Evolutionary conservation across 192 early-diverging fungal species (phyloP).

Genomic region (Geranomyces variabilis): DNA sequence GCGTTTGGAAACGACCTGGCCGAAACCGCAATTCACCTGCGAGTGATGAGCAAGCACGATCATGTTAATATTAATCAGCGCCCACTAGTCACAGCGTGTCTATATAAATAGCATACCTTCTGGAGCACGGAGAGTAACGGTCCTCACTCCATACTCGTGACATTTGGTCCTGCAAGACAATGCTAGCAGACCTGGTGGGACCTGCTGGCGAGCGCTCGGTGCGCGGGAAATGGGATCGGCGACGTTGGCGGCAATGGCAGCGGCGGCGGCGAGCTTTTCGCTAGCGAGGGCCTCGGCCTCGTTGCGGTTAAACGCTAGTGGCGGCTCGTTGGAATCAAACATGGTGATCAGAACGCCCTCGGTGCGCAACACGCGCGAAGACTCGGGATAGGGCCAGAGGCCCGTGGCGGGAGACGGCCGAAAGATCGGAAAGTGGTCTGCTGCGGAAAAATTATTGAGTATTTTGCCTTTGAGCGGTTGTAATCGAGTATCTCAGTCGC

Average conservation of each 20-base stretch:
- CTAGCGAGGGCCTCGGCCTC: not conserved
- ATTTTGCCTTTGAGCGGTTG: too few relatives aligned
- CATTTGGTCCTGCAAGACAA: slow-evolving; percentile 6
- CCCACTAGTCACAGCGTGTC: not conserved
- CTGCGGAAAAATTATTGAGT: not conserved
- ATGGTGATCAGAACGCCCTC: slow-evolving; percentile 20
- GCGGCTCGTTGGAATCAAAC: slow-evolving; percentile 20
- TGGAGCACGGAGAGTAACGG: slow-evolving; percentile 21
- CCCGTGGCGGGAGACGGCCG: slow-evolving; percentile 13
- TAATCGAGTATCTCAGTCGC: not conserved
- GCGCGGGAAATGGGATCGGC: not conserved
- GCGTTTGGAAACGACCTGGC: slow-evolving; percentile 7
- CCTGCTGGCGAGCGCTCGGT: not conserved
- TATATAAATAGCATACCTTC: not conserved
- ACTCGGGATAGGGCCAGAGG: slow-evolving; percentile 25
- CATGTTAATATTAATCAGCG: not conserved
- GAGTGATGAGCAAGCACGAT: not conserved
- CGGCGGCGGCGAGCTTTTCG: not conserved
- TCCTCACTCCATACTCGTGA: slow-evolving; percentile 24
- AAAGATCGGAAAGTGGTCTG: slow-evolving; percentile 14
- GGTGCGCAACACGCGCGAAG: slow-evolving; percentile 3
- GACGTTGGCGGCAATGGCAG: not conserved
- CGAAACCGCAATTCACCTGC: slow-evolving; percentile 12
- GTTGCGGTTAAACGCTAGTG: slow-evolving; percentile 12
- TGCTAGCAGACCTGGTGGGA: not conserved